A percentile compares a stretch with the other conserved stretches of the same genome.
These are phyloP conservation scores for Ogataea siamensis DNA, from an alignment of 805 yeast genomes.

Conservation along the genomic window DNA sequence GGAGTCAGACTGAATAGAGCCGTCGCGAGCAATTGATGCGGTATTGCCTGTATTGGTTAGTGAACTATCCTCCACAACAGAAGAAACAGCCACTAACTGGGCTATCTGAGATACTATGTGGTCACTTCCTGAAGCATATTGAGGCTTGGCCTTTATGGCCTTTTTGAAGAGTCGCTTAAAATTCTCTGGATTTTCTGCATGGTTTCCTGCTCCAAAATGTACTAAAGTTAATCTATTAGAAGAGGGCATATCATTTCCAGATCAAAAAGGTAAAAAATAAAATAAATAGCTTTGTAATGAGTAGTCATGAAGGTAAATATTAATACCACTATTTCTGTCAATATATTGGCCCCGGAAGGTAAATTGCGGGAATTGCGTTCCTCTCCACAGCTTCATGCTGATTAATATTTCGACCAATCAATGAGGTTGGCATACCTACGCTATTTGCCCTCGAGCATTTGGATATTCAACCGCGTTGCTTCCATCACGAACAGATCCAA, in stretches of 20 bases:
- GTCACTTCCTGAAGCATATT: not conserved
- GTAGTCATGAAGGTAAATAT: no score
- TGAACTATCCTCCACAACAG: constrained; percentile 34
- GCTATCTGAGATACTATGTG: constrained; percentile 1
- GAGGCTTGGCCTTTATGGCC: not conserved
- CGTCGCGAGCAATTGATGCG: constrained; percentile 40
- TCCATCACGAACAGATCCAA: no score
- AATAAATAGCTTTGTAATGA: not conserved
- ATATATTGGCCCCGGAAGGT: no score
- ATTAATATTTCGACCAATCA: no score
- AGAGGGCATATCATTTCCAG: constrained; percentile 2
- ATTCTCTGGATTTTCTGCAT: constrained; percentile 16
- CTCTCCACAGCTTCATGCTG: no score
- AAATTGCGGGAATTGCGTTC: no score
- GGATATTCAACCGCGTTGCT: no score
- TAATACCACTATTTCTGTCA: no score
- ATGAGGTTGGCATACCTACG: no score
- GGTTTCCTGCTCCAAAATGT: constrained; percentile 57
- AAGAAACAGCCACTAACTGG: constrained; percentile 7
- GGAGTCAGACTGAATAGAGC: constrained; percentile 46
- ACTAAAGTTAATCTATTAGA: constrained; percentile 25
- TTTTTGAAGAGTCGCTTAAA: constrained; percentile 3
- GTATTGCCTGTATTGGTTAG: constrained; percentile 53
- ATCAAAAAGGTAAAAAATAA: constrained; percentile 1
- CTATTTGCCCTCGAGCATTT: no score